phyloP scores from a whole-genome alignment of 2,329 filamentous ascomycete species.

The Trichoderma simmonsii region DNA sequence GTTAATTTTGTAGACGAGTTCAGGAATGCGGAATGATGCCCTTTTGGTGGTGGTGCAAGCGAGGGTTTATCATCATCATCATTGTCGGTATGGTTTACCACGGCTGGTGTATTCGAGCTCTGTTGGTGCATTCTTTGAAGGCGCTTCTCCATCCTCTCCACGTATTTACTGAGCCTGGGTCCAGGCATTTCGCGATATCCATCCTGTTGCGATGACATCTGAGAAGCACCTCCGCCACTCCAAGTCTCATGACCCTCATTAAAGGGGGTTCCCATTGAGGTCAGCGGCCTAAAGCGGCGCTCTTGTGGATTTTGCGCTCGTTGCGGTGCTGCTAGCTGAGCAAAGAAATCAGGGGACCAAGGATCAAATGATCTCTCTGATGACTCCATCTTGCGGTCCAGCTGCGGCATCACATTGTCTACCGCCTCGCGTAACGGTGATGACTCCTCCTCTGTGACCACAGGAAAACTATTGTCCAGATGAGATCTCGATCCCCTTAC shows the following conservation, averaged over 20 bases:
- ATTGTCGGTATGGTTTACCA: conserved; percentile 45
- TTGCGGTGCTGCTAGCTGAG: conserved; percentile 40
- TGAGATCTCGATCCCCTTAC: too few relatives aligned
- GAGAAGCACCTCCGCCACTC: conserved; percentile 49
- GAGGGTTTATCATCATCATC: conserved; percentile 54
- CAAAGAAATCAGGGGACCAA: conserved; percentile 90
- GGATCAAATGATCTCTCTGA: conserved; percentile 53
- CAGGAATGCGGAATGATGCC: conserved; percentile 48
- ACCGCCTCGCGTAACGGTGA: too few relatives aligned
- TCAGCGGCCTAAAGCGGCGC: conserved; percentile 51
- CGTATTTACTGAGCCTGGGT: conserved; percentile 49
- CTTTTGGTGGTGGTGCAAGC: conserved; percentile 58
- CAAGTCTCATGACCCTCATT: conserved; percentile 62
- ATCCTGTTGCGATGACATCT: conserved; percentile 42
- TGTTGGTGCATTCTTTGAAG: conserved; percentile 68
- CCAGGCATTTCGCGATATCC: conserved; percentile 28
- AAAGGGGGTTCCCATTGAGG: conserved; percentile 67
- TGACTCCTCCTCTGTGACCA: conserved; percentile 42
- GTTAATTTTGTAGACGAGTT: conserved; percentile 59
- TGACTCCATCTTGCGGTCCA: too few relatives aligned
- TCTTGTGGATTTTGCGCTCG: conserved; percentile 25
- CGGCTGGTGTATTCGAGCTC: conserved; percentile 41
- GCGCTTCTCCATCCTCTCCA: conserved; percentile 85
- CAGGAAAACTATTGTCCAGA: too few relatives aligned
- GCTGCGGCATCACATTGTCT: too few relatives aligned